Conservation (phyloP, 108 stramenopile genomes). For the Nitzschia sp. region DNA sequence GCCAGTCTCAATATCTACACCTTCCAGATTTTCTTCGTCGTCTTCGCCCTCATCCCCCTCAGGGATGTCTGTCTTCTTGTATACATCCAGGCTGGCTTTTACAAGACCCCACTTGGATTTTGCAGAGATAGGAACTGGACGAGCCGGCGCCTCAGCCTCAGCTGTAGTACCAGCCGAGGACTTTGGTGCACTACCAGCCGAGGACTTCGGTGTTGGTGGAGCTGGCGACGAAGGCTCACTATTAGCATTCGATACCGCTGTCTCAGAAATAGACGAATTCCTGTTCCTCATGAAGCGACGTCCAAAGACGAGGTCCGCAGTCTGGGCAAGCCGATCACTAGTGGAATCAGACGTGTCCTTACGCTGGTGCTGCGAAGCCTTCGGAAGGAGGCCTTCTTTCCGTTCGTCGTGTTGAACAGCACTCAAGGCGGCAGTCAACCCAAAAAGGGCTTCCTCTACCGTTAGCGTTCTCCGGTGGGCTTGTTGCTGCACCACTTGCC, state of each 20-base stretch:
- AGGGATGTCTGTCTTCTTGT: constrained; percentile 4
- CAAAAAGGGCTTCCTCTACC: constrained; percentile 10
- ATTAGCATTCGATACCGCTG: background rate
- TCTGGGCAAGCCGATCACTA: background rate
- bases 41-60: background rate
- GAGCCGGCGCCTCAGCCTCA: background rate
- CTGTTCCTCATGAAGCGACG: background rate
- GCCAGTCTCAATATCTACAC: background rate
- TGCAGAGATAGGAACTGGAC: background rate
- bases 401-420: background rate
- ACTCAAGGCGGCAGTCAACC: background rate
- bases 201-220: background rate
- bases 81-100: background rate
- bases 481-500: background rate
- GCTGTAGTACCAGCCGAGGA: background rate
- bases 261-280: background rate
- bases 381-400: background rate
- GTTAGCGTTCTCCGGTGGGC: background rate
- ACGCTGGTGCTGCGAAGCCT: background rate
- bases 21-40: constrained; percentile 1
- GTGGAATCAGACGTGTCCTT: background rate
- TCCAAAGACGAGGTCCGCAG: constrained; percentile 1
- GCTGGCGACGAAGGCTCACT: background rate
- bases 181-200: background rate
- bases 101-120: constrained; percentile 3